Base-by-base conservation (phyloP, 2,329 filamentous ascomycete genomes). In the Huntiella decipiens region DNA sequence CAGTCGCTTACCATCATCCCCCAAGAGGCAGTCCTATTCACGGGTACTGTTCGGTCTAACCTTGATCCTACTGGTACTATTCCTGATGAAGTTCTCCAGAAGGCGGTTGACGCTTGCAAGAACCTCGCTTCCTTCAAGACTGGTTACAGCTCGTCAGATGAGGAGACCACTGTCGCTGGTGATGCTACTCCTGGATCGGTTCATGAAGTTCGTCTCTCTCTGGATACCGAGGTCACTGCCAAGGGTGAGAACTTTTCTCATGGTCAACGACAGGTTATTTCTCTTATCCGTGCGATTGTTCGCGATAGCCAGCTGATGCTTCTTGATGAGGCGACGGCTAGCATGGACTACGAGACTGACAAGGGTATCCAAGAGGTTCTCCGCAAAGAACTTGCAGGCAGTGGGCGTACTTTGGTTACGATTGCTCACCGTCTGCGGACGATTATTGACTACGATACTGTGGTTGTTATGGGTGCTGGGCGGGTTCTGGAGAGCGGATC, bases 81-180 rank as follows among this genome's bases (percentile, higher is more conserved):
- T 59, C 63, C 67, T 0, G 67, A 71, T 43, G 60, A 60, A 1
- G 64, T 68, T 34, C 64, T 83, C 0, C 64, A 68, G 28, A 70
- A 68, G 50, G 77, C 75, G 0, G 63, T 84, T 4, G 65, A 71
- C 28, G 71, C 76, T 38, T 79, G 79, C 52, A 51, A 50, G 32
- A 38, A 16, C 3, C 33, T 51, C 2, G 70, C 68, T 2, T 70
- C 65, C 16, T 70, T 71, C 54, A 33, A 50, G 38, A 54, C 38
- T 55, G 56, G 49, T 49, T 56, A n/a, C 50, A 54, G 12, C 43
- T 51, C 1, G 44, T 50, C 51, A 13, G 50, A 48, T n/a, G 35
- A 38, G 10, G 39, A 52, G 3, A 44, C 49, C 5, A 45, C 17
- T 5, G 46, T 48, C 11, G 38, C 33, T 5, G 36, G 38, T 16